Percentiles rank a stretch among this genome's conserved stretches.
These are phyloP conservation scores for Trapa bicornis DNA, from an alignment of 345 rosid genomes.

Conservation along the genomic window DNA sequence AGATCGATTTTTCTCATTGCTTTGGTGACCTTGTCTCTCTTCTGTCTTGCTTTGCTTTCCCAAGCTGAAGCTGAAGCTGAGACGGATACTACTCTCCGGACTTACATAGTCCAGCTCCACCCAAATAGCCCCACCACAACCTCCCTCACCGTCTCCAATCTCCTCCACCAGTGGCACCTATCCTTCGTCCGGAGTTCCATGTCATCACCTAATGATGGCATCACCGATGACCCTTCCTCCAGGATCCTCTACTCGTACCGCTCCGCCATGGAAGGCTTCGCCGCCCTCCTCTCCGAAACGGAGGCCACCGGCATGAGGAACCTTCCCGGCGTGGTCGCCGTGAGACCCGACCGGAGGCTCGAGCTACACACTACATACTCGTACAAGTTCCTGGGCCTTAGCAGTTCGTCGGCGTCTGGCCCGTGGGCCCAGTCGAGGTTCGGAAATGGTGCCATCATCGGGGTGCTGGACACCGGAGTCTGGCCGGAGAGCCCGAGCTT, in stretches of 20 bases:
- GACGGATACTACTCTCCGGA: conserved; percentile 13
- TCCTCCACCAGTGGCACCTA: conserved; percentile 34
- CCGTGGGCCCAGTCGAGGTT: conserved; percentile 52
- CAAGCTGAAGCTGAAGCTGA: not conserved
- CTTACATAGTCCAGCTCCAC: conserved; percentile 82
- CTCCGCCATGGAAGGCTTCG: conserved; percentile 76
- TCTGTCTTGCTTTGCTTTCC: conserved; percentile 18
- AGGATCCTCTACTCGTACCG: conserved; percentile 75
- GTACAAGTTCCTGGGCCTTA: conserved; percentile 70
- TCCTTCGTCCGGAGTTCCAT: conserved; percentile 45
- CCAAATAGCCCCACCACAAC: conserved; percentile 30
- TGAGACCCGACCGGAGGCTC: conserved; percentile 56
- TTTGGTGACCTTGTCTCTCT: conserved; percentile 17
- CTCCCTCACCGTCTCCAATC: conserved; percentile 21
- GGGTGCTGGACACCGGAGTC: conserved; percentile 77
- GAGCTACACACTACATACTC: conserved; percentile 80
- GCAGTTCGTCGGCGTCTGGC: conserved; percentile 16
- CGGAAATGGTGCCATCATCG: conserved; percentile 57
- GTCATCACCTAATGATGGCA: conserved; percentile 16
- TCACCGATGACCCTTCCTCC: conserved; percentile 28
- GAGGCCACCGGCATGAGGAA: conserved; percentile 36
- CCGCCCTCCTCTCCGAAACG: conserved; percentile 53
- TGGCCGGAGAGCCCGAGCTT: conserved; percentile 97
- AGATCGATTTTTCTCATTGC: not conserved
- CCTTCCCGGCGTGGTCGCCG: conserved; percentile 51